phyloP scores from a whole-genome alignment of 2,329 filamentous ascomycete genomes.

The Claviceps humidiphila region DNA sequence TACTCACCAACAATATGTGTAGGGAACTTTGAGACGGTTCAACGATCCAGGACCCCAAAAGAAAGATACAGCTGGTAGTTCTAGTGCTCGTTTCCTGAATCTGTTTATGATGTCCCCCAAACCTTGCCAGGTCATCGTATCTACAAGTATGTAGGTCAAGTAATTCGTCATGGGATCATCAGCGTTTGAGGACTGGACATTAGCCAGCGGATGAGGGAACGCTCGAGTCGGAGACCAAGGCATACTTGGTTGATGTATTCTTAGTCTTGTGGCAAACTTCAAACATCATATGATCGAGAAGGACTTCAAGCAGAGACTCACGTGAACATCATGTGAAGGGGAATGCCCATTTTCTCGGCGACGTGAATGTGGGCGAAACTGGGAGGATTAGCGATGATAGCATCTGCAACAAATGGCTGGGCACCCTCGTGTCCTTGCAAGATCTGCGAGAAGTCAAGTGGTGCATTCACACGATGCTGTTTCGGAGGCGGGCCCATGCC shows the following conservation, averaged over 20 bases:
- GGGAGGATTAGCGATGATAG: conserved; percentile 66
- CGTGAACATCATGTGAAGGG: conserved; percentile 83
- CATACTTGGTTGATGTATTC: conserved; percentile 51
- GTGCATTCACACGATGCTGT: conserved; percentile 33
- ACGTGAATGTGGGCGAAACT: conserved; percentile 66
- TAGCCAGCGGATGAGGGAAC: conserved; percentile 77
- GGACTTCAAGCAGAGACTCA: conserved; percentile 27
- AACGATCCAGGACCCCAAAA: conserved; percentile 76
- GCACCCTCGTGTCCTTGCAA: conserved; percentile 27
- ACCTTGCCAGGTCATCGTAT: conserved; percentile 89
- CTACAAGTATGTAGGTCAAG: conserved; percentile 70
- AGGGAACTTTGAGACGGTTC: conserved; percentile 61
- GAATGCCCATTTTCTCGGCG: conserved; percentile 62
- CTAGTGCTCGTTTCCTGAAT: conserved; percentile 62
- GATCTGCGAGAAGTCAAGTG: conserved; percentile 24
- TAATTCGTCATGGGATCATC: conserved; percentile 70
- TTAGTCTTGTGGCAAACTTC: background rate
- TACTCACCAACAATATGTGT: conserved; percentile 72
- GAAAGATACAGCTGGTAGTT: conserved; percentile 63
- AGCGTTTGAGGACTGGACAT: conserved; percentile 63
- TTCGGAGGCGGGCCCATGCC: conserved; percentile 39
- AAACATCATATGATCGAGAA: background rate
- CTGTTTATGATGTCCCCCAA: conserved; percentile 83
- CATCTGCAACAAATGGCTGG: conserved; percentile 69
- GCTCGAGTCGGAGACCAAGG: conserved; percentile 78